Conservation (phyloP, 352 stramenopile species). For the Phytophthora pisi region DNA sequence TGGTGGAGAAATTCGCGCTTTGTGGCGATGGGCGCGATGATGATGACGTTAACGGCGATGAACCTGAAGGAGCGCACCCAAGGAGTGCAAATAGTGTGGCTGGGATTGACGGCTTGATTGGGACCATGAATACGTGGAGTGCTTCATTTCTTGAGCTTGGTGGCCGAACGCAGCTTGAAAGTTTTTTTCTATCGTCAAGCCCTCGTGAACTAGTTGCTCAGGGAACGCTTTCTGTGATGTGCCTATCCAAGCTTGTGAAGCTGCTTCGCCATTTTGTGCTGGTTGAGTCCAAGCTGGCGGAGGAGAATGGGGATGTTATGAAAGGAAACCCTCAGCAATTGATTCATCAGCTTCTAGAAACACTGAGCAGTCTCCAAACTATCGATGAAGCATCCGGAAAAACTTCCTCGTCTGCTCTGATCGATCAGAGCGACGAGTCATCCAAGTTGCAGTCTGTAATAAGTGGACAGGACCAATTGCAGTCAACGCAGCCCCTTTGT, state of each 20-base stretch:
- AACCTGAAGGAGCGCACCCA: conserved; percentile 5
- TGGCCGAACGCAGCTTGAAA: conserved; percentile 56
- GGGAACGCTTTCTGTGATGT: conserved; percentile 65
- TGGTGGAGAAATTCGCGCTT: conserved; percentile 67
- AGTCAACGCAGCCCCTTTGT: conserved; percentile 23
- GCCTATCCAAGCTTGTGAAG: conserved; percentile 71
- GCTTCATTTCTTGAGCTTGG: conserved; percentile 73
- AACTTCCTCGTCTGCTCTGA: background rate
- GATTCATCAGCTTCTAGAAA: conserved; percentile 52
- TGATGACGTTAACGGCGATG: conserved; percentile 31
- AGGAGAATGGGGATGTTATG: conserved; percentile 33
- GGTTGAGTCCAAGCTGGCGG: conserved; percentile 45
- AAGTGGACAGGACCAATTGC: conserved; percentile 11
- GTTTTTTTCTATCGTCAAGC: conserved; percentile 55
- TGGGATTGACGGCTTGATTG: conserved; percentile 38
- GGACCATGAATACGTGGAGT: conserved; percentile 57
- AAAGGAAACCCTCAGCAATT: conserved; percentile 37
- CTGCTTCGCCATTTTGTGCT: conserved; percentile 74
- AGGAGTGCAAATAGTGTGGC: conserved; percentile 6
- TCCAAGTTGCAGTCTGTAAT: conserved; percentile 7
- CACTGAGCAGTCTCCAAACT: conserved; percentile 41
- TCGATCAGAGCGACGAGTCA: conserved; percentile 1
- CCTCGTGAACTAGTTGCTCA: conserved; percentile 42
- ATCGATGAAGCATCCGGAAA: conserved; percentile 25
- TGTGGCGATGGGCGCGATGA: conserved; percentile 36